Evolutionary conservation across 2,329 filamentous ascomycete genomes (phyloP), one percentile per base, ranked within the genome.

Genomic region (Cladosporium oxysporum): DNA sequence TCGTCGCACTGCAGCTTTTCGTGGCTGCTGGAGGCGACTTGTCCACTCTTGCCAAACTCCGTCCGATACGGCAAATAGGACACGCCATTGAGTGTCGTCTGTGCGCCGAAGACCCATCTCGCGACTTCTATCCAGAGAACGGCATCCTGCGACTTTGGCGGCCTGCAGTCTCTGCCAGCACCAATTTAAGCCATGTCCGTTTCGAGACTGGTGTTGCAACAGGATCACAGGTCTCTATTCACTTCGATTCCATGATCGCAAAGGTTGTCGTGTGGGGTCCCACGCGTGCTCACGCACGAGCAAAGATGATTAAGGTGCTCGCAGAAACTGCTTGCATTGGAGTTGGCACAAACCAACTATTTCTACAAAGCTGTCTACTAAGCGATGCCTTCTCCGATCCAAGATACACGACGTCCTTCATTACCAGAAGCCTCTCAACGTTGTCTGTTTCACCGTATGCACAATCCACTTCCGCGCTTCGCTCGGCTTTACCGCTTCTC

Each of bases 1-100:
- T 81, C 14, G 79, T 82, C 7, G 67, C 67, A 23, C 31, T 62
- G 28, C 65, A 67, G 49, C 59, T 66, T 11, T 52, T 65, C 35
- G 53, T 65, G 14, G 65, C 65, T 31, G 55, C 61, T n/a, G 65
- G 65, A 44, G 61, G 61, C n/a, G 26, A 59, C 11, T 41, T 65
- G 21, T 26, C 61, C 12, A 37, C 44, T 16, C 11, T 65, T 10
- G 14, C 16, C 21, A 23, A 37, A n/a, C 61, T 55, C 23, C 31
- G 26, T 21, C n/a, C 41, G 41, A 37, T 65, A 12, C 52, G 26
- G n/a, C 59, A 64, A 31, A 35, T 28, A n/a, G 66, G 66, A 16
- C 66, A 68, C 37, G 66, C 66, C 18, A 68, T 68, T 47, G 66
- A 68, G 49, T 63, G 58, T 49, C 64, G 66, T 14, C 50, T 68